Conservation (phyloP, 208 protist genomes). For the Leishmania aethiopica region DNA sequence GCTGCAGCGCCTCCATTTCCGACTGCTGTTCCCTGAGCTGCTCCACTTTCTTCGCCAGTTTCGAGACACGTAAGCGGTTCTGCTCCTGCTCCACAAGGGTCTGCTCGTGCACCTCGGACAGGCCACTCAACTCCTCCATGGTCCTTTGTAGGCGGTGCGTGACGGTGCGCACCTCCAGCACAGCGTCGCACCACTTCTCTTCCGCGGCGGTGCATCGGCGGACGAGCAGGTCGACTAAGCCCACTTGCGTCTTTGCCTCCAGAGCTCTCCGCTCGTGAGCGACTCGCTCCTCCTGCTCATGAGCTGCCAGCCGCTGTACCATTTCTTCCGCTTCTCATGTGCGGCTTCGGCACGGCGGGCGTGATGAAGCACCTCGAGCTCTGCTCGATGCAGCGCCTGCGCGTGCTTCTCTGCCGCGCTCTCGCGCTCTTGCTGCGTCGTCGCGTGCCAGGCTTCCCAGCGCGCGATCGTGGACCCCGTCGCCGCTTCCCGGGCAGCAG, state of each 20-base stretch:
- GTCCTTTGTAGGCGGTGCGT: neutral
- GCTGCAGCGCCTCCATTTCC: conserved; percentile 20
- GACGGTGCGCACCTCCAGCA: conserved; percentile 11
- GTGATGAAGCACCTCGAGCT: neutral
- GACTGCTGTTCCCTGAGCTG: conserved; percentile 18
- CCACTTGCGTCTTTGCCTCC: neutral
- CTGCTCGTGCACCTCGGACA: conserved; percentile 1
- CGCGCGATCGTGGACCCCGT: neutral
- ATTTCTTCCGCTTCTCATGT: neutral
- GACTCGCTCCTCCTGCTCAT: conserved; percentile 3
- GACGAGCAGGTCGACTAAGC: conserved; percentile 28
- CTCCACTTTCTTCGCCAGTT: conserved; percentile 24
- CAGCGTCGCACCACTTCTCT: conserved; percentile 15
- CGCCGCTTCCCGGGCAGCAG: neutral
- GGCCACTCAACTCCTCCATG: conserved; percentile 1
- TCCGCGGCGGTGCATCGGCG: conserved; percentile 29
- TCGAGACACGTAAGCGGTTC: conserved; percentile 14
- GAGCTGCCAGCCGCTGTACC: conserved; percentile 4
- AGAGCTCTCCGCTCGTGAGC: neutral
- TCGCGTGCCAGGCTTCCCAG: conserved; percentile 15
- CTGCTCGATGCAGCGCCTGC: neutral
- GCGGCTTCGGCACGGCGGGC: neutral
- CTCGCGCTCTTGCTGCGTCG: conserved; percentile 8
- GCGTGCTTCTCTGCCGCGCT: conserved; percentile 6
- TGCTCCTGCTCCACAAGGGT: conserved; percentile 17